Base-by-base conservation (phyloP, 805 yeast species). In the Saccharomycopsis fodiens region DNA sequence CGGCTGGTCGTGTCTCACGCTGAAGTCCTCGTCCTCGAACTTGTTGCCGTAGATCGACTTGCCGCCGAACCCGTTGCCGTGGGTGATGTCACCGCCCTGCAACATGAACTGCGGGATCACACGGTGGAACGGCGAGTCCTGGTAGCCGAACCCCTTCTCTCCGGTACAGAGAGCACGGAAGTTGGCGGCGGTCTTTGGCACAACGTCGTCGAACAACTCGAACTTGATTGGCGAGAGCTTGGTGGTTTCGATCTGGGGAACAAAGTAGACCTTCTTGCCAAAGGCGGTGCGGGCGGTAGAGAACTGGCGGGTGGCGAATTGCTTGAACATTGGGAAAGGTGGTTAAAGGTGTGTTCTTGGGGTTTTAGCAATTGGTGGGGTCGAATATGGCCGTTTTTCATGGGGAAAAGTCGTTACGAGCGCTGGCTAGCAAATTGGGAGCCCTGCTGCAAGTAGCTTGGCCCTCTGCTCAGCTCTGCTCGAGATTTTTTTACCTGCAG, bases 1-100 rank as follows among this genome's bases (percentile, higher is more conserved):
- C 44, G 97, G 97, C 57, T 73, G 73, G 54, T 79, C 86, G 61
- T 91, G 97, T 52, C 72, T 75, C 53, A 76, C 61, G 41, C 71
- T 62, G 63, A 91, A 91, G 64, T 83, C 82, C 64, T 91, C 98
- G 61, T 91, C 98, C 58, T 84, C 95, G 55, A 84, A 84, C 59
- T 81, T 81, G 54, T 80, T 88, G 27, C 93, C 93, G 58, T 84
- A 84, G 52, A 84, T 84, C 37, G 86, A 78, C 60, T 79, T 85
- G 46, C 93, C 93, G 37, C 93, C 93, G 12, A 86, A 79, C 32
- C 88, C 88, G 55, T 78, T 67, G 44, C 74, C 76, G 42, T 62
- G 65, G 16, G 86, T 81, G 66, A 87, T 87, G 61, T 88, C 96
- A 56, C 96, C 96, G 62, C 96, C 96, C 68, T 88, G 97, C 56